Base-by-base conservation (phyloP, 345 rosid genomes). In the Eutrema yunnanense region DNA sequence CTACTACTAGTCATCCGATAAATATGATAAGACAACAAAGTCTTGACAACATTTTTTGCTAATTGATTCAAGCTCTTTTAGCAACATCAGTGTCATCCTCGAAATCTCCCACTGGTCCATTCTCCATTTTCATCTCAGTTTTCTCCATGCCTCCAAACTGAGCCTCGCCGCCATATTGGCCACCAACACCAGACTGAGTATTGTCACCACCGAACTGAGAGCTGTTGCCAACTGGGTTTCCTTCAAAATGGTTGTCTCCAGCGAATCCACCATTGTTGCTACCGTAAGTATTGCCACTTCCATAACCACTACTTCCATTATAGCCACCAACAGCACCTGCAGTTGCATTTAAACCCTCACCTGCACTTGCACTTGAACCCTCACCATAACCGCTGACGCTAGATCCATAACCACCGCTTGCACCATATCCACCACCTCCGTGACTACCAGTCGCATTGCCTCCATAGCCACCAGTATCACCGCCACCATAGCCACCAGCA, bases 51-150 rank as follows among this genome's bases (percentile, higher is more conserved):
- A 32, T 22, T 3, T 33, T 60, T 22, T n/a, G 42, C 16, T n/a
- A 42, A 6, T 22, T 50, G 54, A 13, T 57, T 90, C 86, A 90
- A 44, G 88, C 94, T 67, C 94, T 87, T 78, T 93, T 90, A 52
- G 96, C 90, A 43, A 82, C 75, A 75, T 87, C 82, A 19, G 67
- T 33, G 51, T 77, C 77, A 48, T 87, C 83, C 53, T 54, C 53
- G 9, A 69, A 76, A 67, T 57, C 66, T 61, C 65, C 88, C 53
- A 38, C 78, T 29, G 69, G 53, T 19, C 71, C 79, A 52, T 48
- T 76, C 44, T 69, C 79, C 22, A 62, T 27, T 37, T 30, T 43
- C 14, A 6, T 8, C 54, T 70, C 51, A 62, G 47, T 54, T 38
- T 63, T 75, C 40, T 71, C 76, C 43, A 27, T 22, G 56, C 60